phyloP scores from a whole-genome alignment of 106 monocot genomes.

The Acanthochlamys bracteata region DNA sequence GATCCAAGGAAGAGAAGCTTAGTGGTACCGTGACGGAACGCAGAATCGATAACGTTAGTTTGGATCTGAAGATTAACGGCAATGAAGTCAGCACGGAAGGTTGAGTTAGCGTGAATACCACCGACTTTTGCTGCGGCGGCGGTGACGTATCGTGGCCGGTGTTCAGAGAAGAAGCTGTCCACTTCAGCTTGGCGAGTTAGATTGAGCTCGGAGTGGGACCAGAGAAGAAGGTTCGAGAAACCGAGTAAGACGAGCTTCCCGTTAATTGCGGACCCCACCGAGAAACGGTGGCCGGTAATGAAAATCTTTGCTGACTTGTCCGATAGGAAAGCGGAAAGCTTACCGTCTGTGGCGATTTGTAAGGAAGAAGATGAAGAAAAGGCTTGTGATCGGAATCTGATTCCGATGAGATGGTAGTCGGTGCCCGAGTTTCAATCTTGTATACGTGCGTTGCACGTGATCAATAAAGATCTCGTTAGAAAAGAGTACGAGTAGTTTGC shows the following conservation, averaged over 20 bases:
- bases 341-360: not conserved
- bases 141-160: conserved; percentile 69
- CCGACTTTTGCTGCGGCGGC: conserved; percentile 94
- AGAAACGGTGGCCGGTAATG: conserved; percentile 87
- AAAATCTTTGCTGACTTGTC: conserved; percentile 70
- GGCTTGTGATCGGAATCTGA: too few relatives aligned
- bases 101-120: conserved; percentile 93
- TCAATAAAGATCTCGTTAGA: not conserved
- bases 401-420: not conserved
- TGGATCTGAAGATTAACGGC: conserved; percentile 93
- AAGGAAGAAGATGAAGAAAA: not conserved
- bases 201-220: conserved; percentile 74
- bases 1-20: conserved; percentile 96
- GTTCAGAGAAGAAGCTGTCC: conserved; percentile 70
- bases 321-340: conserved; percentile 41
- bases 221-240: conserved; percentile 69
- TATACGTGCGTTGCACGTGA: not conserved
- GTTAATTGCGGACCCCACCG: conserved; percentile 81
- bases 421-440: not conserved
- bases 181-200: conserved; percentile 87
- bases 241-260: conserved; percentile 60
- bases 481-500: not conserved
- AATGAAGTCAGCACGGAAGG: conserved; percentile 96
- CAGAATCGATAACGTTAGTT: conserved; percentile 87
- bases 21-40: conserved; percentile 38